These are phyloP conservation scores for Sporothrix protearum DNA, from an alignment of 2,329 filamentous ascomycete species.

Conservation along the genomic window DNA sequence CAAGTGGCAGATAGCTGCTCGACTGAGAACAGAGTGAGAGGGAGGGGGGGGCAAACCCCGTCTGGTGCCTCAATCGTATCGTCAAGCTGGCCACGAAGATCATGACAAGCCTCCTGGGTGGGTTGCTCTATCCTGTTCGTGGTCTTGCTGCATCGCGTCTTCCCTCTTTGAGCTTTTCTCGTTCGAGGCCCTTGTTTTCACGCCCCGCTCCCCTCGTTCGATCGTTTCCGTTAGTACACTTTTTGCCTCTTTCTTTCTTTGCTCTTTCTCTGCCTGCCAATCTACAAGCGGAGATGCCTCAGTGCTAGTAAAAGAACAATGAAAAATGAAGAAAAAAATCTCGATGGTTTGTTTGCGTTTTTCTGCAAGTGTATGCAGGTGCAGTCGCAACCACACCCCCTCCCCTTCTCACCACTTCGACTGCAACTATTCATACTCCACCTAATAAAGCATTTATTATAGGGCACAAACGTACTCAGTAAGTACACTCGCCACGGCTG, in stretches of 20 bases:
- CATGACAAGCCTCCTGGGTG: background rate
- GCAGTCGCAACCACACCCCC: background rate
- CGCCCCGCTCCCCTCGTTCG: background rate
- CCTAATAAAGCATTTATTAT: background rate
- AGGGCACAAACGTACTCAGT: background rate
- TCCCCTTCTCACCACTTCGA: background rate
- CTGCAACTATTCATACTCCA: background rate
- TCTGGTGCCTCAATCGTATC: background rate
- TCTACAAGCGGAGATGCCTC: background rate
- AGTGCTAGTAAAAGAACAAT: background rate
- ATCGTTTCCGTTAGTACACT: background rate
- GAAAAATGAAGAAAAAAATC: background rate
- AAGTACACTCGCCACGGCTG: too few species aligned
- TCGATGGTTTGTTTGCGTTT: constrained; percentile 5
- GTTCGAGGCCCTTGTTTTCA: background rate
- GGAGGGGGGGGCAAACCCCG: background rate
- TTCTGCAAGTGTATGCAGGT: background rate
- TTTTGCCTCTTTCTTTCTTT: background rate
- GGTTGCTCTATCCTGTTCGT: background rate
- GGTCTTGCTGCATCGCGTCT: background rate
- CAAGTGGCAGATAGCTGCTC: background rate
- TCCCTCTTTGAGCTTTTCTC: background rate
- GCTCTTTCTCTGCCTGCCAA: background rate
- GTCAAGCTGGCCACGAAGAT: background rate
- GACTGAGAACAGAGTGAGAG: background rate